Evolutionary conservation across 352 stramenopile species (phyloP).

Genomic region (Phytophthora nicotianae): DNA sequence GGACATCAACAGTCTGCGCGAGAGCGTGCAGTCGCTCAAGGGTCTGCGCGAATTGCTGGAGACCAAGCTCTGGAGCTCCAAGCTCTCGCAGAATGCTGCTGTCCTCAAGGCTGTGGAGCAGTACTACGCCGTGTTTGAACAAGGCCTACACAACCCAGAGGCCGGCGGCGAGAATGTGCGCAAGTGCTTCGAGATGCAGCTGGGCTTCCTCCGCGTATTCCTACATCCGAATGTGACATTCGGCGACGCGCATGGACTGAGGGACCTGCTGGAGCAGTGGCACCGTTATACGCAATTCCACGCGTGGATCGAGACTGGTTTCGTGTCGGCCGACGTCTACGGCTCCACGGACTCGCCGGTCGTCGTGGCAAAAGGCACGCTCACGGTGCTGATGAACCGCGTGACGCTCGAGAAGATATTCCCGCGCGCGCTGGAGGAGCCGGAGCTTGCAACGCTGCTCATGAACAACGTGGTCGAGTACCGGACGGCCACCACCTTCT

Average conservation of each 20-base stretch:
- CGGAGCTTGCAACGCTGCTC: constrained; percentile 41
- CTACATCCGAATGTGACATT: constrained; percentile 51
- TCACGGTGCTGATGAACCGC: constrained; percentile 57
- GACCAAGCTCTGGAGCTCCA: constrained; percentile 52
- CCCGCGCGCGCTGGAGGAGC: constrained; percentile 48
- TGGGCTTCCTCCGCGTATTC: constrained; percentile 55
- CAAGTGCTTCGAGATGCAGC: constrained; percentile 63
- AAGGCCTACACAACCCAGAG: constrained; percentile 56
- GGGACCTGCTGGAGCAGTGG: constrained; percentile 62
- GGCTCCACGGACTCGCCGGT: constrained; percentile 53
- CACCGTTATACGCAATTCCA: constrained; percentile 66
- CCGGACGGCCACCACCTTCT: constrained; percentile 42
- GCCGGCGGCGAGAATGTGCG: constrained; percentile 36
- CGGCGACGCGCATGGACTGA: constrained; percentile 41
- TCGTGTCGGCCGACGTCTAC: constrained; percentile 49
- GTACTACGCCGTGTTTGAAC: constrained; percentile 68
- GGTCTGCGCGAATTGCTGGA: constrained; percentile 49
- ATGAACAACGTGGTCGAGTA: constrained; percentile 44
- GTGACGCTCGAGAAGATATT: constrained; percentile 68
- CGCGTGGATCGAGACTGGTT: constrained; percentile 38
- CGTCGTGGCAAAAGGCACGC: constrained; percentile 44
- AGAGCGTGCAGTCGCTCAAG: constrained; percentile 56
- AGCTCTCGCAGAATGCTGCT: constrained; percentile 43
- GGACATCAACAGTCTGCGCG: constrained; percentile 65
- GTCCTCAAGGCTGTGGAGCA: constrained; percentile 61